Conservation (phyloP, 441 rosid species). For the Flueggea neowawraea region DNA sequence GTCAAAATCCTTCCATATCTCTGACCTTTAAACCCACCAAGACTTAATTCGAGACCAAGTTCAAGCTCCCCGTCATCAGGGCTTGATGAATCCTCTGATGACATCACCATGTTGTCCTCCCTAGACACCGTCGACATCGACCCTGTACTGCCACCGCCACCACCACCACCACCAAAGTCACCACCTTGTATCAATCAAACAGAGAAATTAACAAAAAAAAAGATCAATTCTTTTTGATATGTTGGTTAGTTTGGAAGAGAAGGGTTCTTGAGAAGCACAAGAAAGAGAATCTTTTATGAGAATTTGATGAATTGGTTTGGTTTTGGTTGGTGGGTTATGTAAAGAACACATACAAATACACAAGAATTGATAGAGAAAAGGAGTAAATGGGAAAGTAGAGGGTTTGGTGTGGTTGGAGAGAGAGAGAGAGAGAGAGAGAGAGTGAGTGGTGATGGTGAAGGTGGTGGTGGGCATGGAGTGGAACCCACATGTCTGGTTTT, state of each 20-base stretch:
- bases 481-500: too few relatives aligned
- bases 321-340: too few relatives aligned
- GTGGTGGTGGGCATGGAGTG: not conserved
- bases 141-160: conserved; percentile 24
- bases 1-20: conserved; percentile 45
- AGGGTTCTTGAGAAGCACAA: too few relatives aligned
- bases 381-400: conserved; percentile 4
- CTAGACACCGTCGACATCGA: conserved; percentile 58
- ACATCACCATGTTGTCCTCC: conserved; percentile 52
- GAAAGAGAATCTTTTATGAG: too few relatives aligned
- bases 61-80: conserved; percentile 59
- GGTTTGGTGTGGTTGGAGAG: too few relatives aligned
- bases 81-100: conserved; percentile 77
- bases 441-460: not conserved
- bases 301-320: too few relatives aligned
- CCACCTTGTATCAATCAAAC: too few relatives aligned
- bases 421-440: conserved; percentile 11
- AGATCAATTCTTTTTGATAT: too few relatives aligned
- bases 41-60: conserved; percentile 63
- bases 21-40: conserved; percentile 35
- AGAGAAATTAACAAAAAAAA: too few relatives aligned
- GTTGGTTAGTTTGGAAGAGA: too few relatives aligned
- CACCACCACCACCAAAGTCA: conserved; percentile 14
- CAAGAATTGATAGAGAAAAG: not conserved
- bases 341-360: too few relatives aligned